Percentiles rank a stretch among this genome's conserved stretches.
Conservation (phyloP, 331 rosid genomes). For the Quercus phellos region DNA sequence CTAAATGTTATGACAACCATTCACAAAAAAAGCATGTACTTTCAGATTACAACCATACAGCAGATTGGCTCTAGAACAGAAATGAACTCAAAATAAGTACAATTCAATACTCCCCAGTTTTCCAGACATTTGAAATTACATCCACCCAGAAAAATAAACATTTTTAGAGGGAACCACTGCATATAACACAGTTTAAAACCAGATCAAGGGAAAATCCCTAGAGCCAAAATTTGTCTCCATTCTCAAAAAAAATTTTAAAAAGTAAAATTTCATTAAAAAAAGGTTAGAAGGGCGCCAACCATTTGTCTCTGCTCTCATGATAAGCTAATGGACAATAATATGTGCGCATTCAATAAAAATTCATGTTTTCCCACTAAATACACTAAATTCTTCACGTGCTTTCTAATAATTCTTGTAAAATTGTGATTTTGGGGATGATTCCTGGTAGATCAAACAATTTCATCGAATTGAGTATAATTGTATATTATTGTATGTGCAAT, state of each 20-base stretch:
- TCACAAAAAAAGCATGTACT: conserved; percentile 1
- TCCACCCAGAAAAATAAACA: neutral
- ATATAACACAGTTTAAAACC: neutral
- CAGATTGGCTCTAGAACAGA: neutral
- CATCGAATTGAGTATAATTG: too few relatives aligned
- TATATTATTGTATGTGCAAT: too few relatives aligned
- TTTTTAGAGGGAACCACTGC: neutral
- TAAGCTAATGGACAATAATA: neutral
- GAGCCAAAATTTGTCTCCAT: neutral
- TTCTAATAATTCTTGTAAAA: neutral
- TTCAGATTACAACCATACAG: neutral
- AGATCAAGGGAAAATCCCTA: neutral
- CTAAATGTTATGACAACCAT: neutral
- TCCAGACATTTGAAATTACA: neutral
- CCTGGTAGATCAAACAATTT: neutral
- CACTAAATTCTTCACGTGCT: neutral
- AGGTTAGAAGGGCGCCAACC: neutral
- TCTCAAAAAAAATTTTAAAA: neutral
- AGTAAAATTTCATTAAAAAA: too few relatives aligned
- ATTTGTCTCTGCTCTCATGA: neutral
- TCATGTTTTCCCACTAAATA: neutral
- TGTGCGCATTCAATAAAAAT: neutral
- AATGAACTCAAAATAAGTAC: neutral
- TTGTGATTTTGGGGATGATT: neutral
- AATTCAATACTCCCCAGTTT: neutral